These are phyloP conservation scores for Lactarius psammicola DNA, from an alignment of 768 basidiomycete genomes.

Conservation along the genomic window DNA sequence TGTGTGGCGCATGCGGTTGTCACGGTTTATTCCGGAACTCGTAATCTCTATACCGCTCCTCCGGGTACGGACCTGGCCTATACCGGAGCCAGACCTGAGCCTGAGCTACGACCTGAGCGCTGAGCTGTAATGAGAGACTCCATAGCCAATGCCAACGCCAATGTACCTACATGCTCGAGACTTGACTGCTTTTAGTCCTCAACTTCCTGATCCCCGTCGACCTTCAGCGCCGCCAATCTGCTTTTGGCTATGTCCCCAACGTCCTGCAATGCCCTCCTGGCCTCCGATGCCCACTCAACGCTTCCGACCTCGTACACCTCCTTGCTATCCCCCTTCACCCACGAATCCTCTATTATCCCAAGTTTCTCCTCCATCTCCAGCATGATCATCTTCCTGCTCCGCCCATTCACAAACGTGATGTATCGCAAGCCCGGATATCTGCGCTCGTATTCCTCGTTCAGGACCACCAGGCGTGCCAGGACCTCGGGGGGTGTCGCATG, in stretches of 20 bases:
- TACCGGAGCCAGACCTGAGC: conserved; percentile 4
- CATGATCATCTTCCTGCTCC: conserved; percentile 66
- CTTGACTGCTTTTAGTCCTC: not conserved
- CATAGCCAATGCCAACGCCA: not conserved
- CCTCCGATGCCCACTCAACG: conserved; percentile 61
- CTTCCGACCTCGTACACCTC: conserved; percentile 40
- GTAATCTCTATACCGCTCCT: not conserved
- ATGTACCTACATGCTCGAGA: not conserved
- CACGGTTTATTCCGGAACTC: not conserved
- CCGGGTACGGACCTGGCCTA: conserved; percentile 6
- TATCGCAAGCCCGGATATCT: conserved; percentile 76
- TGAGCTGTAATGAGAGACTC: not conserved
- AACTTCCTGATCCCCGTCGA: conserved; percentile 34
- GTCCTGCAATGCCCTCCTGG: conserved; percentile 69
- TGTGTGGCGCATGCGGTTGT: not conserved
- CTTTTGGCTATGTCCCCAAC: conserved; percentile 76
- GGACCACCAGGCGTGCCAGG: conserved; percentile 63
- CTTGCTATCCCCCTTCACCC: conserved; percentile 43
- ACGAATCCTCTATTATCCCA: conserved; percentile 45
- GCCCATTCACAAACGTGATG: conserved; percentile 90
- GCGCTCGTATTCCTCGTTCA: conserved; percentile 77
- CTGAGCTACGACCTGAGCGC: not conserved
- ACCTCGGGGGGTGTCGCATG: conserved; percentile 70
- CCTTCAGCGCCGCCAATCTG: conserved; percentile 50
- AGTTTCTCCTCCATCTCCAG: conserved; percentile 77